Base-by-base conservation (phyloP, 345 rosid genomes). In the Syzygium aqueum region DNA sequence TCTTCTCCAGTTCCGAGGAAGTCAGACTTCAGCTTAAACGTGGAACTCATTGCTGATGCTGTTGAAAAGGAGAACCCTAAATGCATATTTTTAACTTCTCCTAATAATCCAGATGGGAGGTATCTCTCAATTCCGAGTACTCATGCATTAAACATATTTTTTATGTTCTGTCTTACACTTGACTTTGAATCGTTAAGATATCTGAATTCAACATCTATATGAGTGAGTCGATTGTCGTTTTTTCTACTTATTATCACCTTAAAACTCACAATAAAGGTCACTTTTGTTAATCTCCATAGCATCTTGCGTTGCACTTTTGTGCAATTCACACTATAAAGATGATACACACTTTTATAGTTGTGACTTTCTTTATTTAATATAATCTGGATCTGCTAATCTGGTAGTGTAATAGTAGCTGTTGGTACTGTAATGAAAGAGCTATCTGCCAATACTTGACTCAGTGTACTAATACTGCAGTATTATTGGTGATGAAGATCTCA, bases 101-200 rank as follows among this genome's bases (percentile, higher is more conserved):
- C 99, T 23, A 97, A 97, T 89, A 97, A 97, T 90, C 99, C 99
- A 51, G 99, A 97, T 91, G 99, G 99, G 84, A 97, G 99, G 99
- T 96, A 88, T 84, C 46, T 85, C 19, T 53, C 49, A 83, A 49
- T 51, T 53, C 54, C 22, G 59, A 84, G 50, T 50, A 22, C 82
- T 49, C 54, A 1, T 46, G 49, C 28, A 14, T 87, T 43, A 73
- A 37, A 27, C 17, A 27, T 54, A 23, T 49, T 63, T 52, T 13
- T 43, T 14, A 22, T 84, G 85, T 37, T 30, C 80, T 17, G 13
- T 9, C 17, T 67, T 5, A 33, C 23, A 67, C 78, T 30, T 33
- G 46, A 67, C 78, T 67, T 67, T 4, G 3, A 67, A 67, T 67
- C 9, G 2, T 67, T 67, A 73, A 73, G 49, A 17, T 37, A 49